Conservation (phyloP, 2,329 filamentous ascomycete genomes). For the Mariannaea elegans region DNA sequence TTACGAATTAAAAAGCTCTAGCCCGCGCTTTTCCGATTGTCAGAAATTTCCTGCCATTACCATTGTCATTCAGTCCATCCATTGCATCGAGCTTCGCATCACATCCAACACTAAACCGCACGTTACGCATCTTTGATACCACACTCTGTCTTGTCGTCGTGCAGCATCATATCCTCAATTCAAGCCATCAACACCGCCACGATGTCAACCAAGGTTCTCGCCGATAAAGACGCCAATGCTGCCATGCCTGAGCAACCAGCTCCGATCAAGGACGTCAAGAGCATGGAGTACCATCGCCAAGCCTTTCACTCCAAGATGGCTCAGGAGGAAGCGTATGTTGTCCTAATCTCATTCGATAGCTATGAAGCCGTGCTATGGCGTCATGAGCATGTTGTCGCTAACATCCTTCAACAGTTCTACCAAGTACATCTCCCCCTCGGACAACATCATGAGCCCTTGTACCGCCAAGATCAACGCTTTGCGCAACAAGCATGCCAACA, state of each 20-base stretch:
- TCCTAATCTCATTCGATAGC: neutral
- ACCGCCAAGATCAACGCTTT: constrained; percentile 83
- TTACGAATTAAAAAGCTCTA: constrained; percentile 5
- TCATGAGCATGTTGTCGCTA: constrained; percentile 1
- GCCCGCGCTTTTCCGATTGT: neutral
- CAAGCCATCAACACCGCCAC: constrained; percentile 23
- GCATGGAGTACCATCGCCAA: constrained; percentile 82
- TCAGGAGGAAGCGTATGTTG: constrained; percentile 69
- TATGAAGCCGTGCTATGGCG: no score
- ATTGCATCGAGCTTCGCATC: no score
- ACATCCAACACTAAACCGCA: neutral
- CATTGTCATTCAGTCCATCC: no score
- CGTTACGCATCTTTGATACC: neutral
- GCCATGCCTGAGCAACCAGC: constrained; percentile 48
- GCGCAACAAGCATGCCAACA: constrained; percentile 81
- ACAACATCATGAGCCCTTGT: constrained; percentile 88
- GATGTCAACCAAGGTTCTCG: constrained; percentile 70
- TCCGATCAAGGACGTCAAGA: constrained; percentile 63
- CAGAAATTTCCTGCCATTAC: neutral
- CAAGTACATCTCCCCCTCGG: constrained; percentile 83
- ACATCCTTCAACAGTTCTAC: constrained; percentile 46
- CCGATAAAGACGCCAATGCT: constrained; percentile 72
- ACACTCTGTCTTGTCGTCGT: neutral
- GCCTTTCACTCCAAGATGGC: constrained; percentile 75
- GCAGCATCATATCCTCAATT: neutral